These are phyloP conservation scores for Penicillium sp. DNA, from an alignment of 2,329 filamentous ascomycete species.

Conservation along the genomic window DNA sequence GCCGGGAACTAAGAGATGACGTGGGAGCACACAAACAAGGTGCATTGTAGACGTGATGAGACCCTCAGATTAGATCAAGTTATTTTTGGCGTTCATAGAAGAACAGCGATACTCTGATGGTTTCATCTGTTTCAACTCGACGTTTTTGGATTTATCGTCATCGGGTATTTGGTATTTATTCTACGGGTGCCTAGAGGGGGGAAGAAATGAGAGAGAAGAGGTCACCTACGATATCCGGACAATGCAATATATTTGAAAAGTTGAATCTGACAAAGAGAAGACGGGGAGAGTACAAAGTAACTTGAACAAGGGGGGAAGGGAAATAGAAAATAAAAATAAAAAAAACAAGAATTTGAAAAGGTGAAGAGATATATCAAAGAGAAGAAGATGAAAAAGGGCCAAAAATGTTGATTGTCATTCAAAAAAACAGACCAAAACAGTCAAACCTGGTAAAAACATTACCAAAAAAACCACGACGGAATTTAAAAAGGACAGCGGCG, in stretches of 20 bases:
- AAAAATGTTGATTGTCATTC: background rate
- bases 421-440: conserved; percentile 4
- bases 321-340: background rate
- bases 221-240: background rate
- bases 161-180: conserved; percentile 25
- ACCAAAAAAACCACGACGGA: conserved; percentile 15
- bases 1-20: background rate
- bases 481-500: conserved; percentile 41
- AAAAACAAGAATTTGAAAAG: background rate
- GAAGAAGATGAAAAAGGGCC: background rate
- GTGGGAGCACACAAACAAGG: background rate
- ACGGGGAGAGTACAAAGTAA: background rate
- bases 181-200: background rate
- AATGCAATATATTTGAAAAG: background rate
- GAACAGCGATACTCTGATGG: conserved; percentile 27
- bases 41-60: background rate
- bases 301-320: background rate
- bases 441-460: background rate
- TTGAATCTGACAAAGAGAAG: conserved; percentile 1
- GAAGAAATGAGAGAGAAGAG: background rate
- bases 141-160: conserved; percentile 35
- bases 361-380: background rate
- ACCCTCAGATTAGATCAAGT: conserved; percentile 65
- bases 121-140: conserved; percentile 28
- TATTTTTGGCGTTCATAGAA: conserved; percentile 49